These are phyloP conservation scores for Senna tora DNA, from an alignment of 306 rosid genomes.

Conservation along the genomic window DNA sequence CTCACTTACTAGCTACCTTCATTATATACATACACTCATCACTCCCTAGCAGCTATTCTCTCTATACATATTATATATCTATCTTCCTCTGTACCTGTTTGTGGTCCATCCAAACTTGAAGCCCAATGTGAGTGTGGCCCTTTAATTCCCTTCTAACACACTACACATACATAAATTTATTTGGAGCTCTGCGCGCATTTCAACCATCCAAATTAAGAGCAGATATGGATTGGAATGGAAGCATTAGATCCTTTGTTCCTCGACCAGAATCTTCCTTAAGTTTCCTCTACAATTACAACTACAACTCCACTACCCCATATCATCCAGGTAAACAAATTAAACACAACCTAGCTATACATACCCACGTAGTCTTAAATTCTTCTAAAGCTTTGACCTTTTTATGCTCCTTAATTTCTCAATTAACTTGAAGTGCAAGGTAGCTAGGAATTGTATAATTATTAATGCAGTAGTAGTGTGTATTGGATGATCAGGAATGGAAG, in stretches of 20 bases:
- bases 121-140: conserved; percentile 38
- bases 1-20: conserved; percentile 17
- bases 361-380: conserved; percentile 14
- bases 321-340: conserved; percentile 52
- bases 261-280: conserved; percentile 66
- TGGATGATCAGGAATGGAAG: conserved; percentile 56
- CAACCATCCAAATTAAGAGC: conserved; percentile 17
- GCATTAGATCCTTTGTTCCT: conserved; percentile 65
- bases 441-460: conserved; percentile 30
- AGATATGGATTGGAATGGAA: conserved; percentile 82
- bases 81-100: conserved; percentile 38
- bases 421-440: conserved; percentile 39
- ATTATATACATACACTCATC: background rate
- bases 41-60: too few species aligned
- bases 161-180: conserved; percentile 25
- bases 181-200: conserved; percentile 41
- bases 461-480: background rate
- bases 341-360: background rate
- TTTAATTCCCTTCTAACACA: conserved; percentile 52
- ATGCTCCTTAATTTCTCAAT: conserved; percentile 6
- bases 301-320: conserved; percentile 51
- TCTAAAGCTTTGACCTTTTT: conserved; percentile 5
- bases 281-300: conserved; percentile 74
- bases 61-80: too few species aligned
- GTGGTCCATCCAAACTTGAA: conserved; percentile 57